Evolutionary conservation across 371 early-diverging fungal genomes (phyloP).

Genomic region (Mortierella sp.): DNA sequence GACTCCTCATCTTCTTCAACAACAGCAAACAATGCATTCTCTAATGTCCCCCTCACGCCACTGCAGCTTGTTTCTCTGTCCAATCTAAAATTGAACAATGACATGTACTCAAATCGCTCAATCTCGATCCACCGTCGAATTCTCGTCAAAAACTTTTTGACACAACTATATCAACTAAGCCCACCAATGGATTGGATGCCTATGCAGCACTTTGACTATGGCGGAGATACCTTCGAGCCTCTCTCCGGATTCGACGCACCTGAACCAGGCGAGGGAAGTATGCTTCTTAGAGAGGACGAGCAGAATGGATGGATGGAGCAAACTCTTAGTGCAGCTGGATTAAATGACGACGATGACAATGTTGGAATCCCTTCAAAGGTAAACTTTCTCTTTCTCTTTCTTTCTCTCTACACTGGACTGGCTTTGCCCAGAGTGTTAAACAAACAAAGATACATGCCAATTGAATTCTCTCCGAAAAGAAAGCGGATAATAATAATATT

Average conservation of each 20-base stretch:
- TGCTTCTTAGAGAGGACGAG: conserved; percentile 34
- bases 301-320: conserved; percentile 52
- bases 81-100: conserved; percentile 39
- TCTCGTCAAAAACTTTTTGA: conserved; percentile 42
- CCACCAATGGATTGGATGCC: conserved; percentile 33
- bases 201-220: neutral
- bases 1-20: neutral
- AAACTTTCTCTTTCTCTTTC: too few relatives aligned
- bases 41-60: neutral
- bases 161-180: conserved; percentile 33
- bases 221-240: conserved; percentile 3
- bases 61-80: conserved; percentile 34
- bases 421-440: too few relatives aligned
- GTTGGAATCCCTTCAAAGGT: neutral
- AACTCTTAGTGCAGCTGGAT: conserved; percentile 44
- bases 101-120: conserved; percentile 28
- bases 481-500: neutral
- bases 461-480: too few relatives aligned
- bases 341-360: conserved; percentile 22
- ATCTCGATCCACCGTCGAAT: conserved; percentile 37
- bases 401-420: too few relatives aligned
- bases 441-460: too few relatives aligned
- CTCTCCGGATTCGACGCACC: neutral
- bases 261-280: conserved; percentile 6
- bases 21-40: neutral